Conservation (phyloP, 352 stramenopile genomes). For the Phytophthora rubi region DNA sequence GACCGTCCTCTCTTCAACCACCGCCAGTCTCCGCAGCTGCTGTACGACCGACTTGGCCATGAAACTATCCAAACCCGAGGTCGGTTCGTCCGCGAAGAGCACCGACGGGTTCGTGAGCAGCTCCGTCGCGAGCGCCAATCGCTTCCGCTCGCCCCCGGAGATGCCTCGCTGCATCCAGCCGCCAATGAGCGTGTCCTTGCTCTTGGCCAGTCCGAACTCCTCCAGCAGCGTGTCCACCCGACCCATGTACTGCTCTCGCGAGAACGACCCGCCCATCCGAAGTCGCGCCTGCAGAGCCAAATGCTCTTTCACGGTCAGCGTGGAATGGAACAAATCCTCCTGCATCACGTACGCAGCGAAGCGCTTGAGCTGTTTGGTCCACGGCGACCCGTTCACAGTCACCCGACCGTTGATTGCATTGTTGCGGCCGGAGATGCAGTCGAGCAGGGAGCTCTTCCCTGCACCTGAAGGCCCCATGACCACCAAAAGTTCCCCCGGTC, state of each 20-base stretch:
- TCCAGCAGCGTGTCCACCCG: constrained; percentile 53
- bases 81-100: constrained; percentile 87
- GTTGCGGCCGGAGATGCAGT: constrained; percentile 94
- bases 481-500: constrained; percentile 63
- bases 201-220: constrained; percentile 56
- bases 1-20: constrained; percentile 77
- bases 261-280: constrained; percentile 51
- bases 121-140: constrained; percentile 79
- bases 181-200: constrained; percentile 61
- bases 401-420: constrained; percentile 61
- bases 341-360: constrained; percentile 80
- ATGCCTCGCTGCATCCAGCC: constrained; percentile 60
- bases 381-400: constrained; percentile 67
- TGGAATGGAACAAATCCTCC: constrained; percentile 89
- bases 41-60: constrained; percentile 62
- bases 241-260: constrained; percentile 37
- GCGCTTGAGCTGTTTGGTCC: constrained; percentile 38
- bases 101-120: constrained; percentile 73
- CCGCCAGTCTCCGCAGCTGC: constrained; percentile 65
- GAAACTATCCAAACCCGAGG: constrained; percentile 59
- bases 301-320: constrained; percentile 88
- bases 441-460: constrained; percentile 93
- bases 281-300: constrained; percentile 84
- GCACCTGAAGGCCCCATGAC: constrained; percentile 75
- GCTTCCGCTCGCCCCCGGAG: constrained; percentile 82